Conservation (phyloP, 306 rosid genomes). For the Quercus parvula region DNA sequence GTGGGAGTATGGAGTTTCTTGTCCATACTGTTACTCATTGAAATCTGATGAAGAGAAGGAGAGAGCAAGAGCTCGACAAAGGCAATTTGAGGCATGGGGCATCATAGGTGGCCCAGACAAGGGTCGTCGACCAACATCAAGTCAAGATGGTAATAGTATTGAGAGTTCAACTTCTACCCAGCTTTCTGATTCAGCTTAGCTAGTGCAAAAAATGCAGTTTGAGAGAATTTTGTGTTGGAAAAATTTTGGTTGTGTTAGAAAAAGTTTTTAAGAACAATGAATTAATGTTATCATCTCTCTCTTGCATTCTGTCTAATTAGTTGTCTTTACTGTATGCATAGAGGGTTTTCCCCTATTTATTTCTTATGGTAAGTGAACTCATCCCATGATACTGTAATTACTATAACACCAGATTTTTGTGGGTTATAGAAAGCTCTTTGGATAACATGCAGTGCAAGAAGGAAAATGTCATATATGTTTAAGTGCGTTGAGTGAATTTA, state of each 20-base stretch:
- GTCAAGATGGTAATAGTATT: slow-evolving; percentile 10
- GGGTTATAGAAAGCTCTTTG: too few relatives aligned
- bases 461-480: too few relatives aligned
- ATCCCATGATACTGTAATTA: too few relatives aligned
- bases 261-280: neutral
- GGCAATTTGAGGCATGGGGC: slow-evolving; percentile 88
- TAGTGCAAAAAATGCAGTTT: neutral
- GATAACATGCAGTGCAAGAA: too few relatives aligned
- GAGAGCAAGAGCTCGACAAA: slow-evolving; percentile 91
- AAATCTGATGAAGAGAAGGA: slow-evolving; percentile 91
- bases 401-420: too few relatives aligned
- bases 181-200: slow-evolving; percentile 53
- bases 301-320: too few relatives aligned
- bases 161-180: slow-evolving; percentile 19
- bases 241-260: too few relatives aligned
- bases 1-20: slow-evolving; percentile 80
- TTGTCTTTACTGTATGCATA: too few relatives aligned
- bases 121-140: slow-evolving; percentile 46
- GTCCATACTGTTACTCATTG: slow-evolving; percentile 65
- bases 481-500: too few relatives aligned
- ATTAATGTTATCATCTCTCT: neutral
- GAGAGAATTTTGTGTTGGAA: neutral
- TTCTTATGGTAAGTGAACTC: too few relatives aligned
- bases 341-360: too few relatives aligned
- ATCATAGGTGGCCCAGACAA: slow-evolving; percentile 89